phyloP scores from a whole-genome alignment of 306 rosid species.

The Comarum palustre region DNA sequence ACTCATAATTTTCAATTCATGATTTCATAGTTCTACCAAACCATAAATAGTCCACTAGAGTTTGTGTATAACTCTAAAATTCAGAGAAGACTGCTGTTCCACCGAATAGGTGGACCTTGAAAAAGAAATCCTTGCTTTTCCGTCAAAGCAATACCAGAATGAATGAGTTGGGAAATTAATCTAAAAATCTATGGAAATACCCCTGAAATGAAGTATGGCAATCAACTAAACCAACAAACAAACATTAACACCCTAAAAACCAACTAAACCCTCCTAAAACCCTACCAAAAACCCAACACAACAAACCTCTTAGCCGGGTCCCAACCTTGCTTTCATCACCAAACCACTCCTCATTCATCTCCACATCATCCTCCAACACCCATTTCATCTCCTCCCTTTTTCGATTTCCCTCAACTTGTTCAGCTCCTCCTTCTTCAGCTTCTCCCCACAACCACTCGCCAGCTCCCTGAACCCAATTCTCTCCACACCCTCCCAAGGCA shows the following conservation, averaged over 20 bases:
- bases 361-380: slow-evolving; percentile 71
- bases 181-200: neutral
- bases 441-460: slow-evolving; percentile 26
- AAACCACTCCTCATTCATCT: slow-evolving; percentile 47
- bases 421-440: slow-evolving; percentile 62
- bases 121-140: neutral
- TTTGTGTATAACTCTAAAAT: neutral
- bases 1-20: neutral
- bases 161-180: neutral
- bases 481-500: slow-evolving; percentile 69
- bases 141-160: neutral
- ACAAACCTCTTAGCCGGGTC: slow-evolving; percentile 54
- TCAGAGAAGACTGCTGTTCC: neutral
- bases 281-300: slow-evolving; percentile 24
- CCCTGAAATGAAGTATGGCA: neutral
- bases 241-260: neutral
- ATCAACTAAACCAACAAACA: too few species aligned
- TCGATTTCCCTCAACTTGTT: slow-evolving; percentile 58
- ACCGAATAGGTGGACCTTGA: neutral
- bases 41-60: neutral
- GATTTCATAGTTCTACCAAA: neutral
- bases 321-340: slow-evolving; percentile 32
- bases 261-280: slow-evolving; percentile 13
- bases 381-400: slow-evolving; percentile 59
- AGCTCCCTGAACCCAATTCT: slow-evolving; percentile 48